These are phyloP conservation scores for Schizochytrium sp. DNA, from an alignment of 108 stramenopile genomes.

Conservation along the genomic window DNA sequence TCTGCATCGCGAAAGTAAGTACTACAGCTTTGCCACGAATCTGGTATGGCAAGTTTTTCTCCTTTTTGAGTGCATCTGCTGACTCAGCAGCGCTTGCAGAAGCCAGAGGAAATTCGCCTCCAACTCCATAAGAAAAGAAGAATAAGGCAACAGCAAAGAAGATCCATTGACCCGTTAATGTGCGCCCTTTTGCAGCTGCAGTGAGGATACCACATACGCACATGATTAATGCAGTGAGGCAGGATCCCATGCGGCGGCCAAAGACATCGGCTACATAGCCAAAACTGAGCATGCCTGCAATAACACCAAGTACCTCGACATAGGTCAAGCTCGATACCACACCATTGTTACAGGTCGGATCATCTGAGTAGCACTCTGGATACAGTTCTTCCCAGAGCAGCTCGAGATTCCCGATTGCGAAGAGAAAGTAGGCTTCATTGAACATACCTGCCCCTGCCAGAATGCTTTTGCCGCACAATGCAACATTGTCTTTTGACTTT, in stretches of 20 bases:
- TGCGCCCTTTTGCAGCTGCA: conserved; percentile 7
- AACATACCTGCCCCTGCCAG: conserved; percentile 58
- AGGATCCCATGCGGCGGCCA: conserved; percentile 28
- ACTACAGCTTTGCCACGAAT: conserved; percentile 65
- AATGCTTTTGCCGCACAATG: not conserved
- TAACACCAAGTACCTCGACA: conserved; percentile 41
- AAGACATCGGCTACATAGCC: conserved; percentile 26
- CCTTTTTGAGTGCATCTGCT: not conserved
- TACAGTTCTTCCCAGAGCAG: conserved; percentile 47
- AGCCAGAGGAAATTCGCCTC: conserved; percentile 77
- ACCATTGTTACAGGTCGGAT: not conserved
- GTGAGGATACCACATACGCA: conserved; percentile 40
- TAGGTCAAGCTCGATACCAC: conserved; percentile 38
- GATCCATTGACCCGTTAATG: conserved; percentile 5
- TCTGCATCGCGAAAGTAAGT: conserved; percentile 77
- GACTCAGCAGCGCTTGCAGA: conserved; percentile 71
- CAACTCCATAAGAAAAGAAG: conserved; percentile 72
- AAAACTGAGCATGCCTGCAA: conserved; percentile 58
- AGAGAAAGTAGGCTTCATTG: conserved; percentile 54
- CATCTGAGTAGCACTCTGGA: conserved; percentile 23
- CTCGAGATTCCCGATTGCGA: conserved; percentile 59
- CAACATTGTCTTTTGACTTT: not conserved
- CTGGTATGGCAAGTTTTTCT: conserved; percentile 9
- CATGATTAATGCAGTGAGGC: conserved; percentile 40
- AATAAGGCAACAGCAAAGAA: conserved; percentile 51